A percentile compares a stretch with the other conserved stretches of the same genome.
These are phyloP conservation scores for Camelina hispida DNA, from an alignment of 345 rosid species.

Conservation along the genomic window DNA sequence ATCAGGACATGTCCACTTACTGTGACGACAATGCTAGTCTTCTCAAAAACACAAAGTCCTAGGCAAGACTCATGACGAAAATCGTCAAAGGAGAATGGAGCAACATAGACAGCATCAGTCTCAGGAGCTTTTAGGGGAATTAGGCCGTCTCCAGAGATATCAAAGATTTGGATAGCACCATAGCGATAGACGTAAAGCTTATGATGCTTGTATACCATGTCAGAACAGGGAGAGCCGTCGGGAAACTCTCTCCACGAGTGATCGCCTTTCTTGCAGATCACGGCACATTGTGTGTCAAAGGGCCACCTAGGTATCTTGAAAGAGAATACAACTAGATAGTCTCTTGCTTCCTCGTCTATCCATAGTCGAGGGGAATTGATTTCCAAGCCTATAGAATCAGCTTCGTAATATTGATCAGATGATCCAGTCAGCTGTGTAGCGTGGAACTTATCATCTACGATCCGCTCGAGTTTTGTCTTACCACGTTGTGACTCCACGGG, in stretches of 20 bases:
- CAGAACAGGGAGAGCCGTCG: background rate
- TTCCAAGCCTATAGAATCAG: background rate
- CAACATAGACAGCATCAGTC: background rate
- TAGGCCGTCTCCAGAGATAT: background rate
- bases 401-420: background rate
- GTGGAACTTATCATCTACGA: background rate
- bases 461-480: background rate
- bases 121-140: background rate
- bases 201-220: slow-evolving; percentile 5
- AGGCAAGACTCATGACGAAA: background rate
- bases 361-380: background rate
- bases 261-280: background rate
- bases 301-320: background rate
- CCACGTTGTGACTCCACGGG: slow-evolving; percentile 1
- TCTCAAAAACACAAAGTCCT: background rate
- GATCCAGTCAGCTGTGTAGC: background rate
- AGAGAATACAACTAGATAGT: background rate
- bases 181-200: background rate
- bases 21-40: background rate
- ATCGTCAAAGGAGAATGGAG: background rate
- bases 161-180: background rate
- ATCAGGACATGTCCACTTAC: slow-evolving; percentile 4
- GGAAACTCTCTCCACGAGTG: background rate
- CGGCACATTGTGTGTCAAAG: background rate
- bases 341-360: slow-evolving; percentile 7